These are phyloP conservation scores for Pelargonium fulgidum DNA, from an alignment of 441 rosid genomes.

Conservation along the genomic window DNA sequence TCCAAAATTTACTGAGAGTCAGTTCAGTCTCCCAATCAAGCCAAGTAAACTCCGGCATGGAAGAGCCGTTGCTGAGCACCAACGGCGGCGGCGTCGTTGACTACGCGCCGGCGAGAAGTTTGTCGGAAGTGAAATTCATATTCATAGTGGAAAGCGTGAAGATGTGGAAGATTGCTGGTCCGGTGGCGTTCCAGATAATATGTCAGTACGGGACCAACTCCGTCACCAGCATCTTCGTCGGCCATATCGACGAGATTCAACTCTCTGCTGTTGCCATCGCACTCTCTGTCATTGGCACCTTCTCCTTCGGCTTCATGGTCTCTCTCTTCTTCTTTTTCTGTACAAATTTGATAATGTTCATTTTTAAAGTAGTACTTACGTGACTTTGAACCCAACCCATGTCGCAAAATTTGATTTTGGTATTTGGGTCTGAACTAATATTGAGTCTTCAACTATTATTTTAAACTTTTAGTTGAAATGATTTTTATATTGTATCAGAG, in stretches of 20 bases:
- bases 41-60: constrained; percentile 39
- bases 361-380: no score
- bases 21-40: no score
- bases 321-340: neutral
- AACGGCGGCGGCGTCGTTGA: constrained; percentile 26
- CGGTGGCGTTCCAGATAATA: constrained; percentile 42
- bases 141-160: constrained; percentile 44
- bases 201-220: constrained; percentile 54
- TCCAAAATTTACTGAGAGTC: no score
- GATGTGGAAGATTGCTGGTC: constrained; percentile 65
- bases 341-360: neutral
- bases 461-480: no score
- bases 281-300: constrained; percentile 59
- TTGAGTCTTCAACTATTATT: no score
- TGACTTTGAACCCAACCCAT: no score
- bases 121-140: constrained; percentile 34
- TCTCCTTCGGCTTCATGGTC: constrained; percentile 80
- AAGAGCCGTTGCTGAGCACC: constrained; percentile 41
- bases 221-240: constrained; percentile 54
- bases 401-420: no score
- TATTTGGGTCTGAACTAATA: no score
- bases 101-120: constrained; percentile 37
- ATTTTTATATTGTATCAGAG: no score
- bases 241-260: constrained; percentile 58
- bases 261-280: constrained; percentile 70